Conservation (phyloP, 169 alveolate genomes). For the Cyclospora cayetanensis region DNA sequence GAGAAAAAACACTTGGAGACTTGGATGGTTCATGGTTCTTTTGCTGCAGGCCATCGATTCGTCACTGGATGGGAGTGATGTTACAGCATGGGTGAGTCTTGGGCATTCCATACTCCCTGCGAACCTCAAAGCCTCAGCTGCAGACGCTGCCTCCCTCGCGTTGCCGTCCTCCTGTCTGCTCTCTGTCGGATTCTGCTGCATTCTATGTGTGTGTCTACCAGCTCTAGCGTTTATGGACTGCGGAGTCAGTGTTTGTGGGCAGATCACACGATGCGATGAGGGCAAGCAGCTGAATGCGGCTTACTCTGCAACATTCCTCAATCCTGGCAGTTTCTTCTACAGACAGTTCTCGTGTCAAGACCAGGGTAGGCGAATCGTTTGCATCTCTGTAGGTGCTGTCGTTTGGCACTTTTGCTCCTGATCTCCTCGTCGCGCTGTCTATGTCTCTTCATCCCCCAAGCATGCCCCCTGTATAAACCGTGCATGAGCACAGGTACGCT, state of each 20-base stretch:
- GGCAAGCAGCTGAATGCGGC: slow-evolving; percentile 10
- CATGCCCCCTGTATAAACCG: too few species aligned
- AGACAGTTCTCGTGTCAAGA: slow-evolving; percentile 58
- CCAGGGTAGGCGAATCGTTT: neutral
- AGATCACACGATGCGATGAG: slow-evolving; percentile 30
- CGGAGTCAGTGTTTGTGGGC: neutral
- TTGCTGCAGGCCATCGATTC: slow-evolving; percentile 21
- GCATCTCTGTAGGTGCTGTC: neutral
- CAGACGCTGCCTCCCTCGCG: too few species aligned
- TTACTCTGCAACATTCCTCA: neutral
- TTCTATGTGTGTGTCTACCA: too few species aligned
- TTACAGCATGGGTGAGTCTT: slow-evolving; percentile 2
- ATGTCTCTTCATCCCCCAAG: too few species aligned
- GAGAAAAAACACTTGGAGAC: neutral
- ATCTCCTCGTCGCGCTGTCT: too few species aligned
- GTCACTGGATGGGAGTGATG: neutral
- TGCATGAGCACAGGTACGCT: neutral
- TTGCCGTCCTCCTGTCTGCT: too few species aligned
- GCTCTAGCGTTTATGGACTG: slow-evolving; percentile 28
- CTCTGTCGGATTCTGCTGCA: too few species aligned
- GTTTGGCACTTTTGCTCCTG: neutral
- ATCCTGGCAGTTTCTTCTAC: slow-evolving; percentile 48
- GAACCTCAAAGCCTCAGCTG: neutral
- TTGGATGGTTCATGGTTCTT: neutral
- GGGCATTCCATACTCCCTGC: neutral